Percentiles rank a stretch among this genome's conserved stretches.
phyloP scores from a whole-genome alignment of 2,329 filamentous ascomycete species.

The Clarireedia homoeocarpa region DNA sequence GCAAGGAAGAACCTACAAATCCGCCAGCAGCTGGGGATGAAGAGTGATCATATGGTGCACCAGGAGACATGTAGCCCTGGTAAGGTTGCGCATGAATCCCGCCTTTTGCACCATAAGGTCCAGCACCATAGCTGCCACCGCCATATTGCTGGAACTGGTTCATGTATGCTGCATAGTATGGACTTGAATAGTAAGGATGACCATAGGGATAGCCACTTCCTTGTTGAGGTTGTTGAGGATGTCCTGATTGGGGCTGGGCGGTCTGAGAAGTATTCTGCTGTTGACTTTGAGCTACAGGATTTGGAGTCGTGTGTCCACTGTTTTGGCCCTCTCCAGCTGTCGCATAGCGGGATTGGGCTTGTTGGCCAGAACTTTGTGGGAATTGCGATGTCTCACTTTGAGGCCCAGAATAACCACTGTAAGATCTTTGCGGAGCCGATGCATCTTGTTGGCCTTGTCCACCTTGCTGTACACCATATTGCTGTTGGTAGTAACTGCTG shows the following conservation, averaged over 20 bases:
- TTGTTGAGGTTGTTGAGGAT: slow-evolving; percentile 42
- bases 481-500: slow-evolving; percentile 60
- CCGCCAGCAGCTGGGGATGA: slow-evolving; percentile 28
- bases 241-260: slow-evolving; percentile 33
- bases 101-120: slow-evolving; percentile 27
- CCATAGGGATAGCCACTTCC: slow-evolving; percentile 41
- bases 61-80: slow-evolving; percentile 30
- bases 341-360: slow-evolving; percentile 54
- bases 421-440: slow-evolving; percentile 62
- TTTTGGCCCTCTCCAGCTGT: slow-evolving; percentile 63
- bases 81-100: slow-evolving; percentile 30
- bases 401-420: slow-evolving; percentile 63
- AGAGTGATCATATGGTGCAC: slow-evolving; percentile 29
- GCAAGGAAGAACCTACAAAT: slow-evolving; percentile 27
- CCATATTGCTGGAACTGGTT: slow-evolving; percentile 41
- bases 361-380: slow-evolving; percentile 64
- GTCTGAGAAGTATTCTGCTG: slow-evolving; percentile 40
- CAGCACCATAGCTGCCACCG: slow-evolving; percentile 30
- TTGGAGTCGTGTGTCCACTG: slow-evolving; percentile 86
- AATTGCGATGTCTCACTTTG: slow-evolving; percentile 61
- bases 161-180: slow-evolving; percentile 55
- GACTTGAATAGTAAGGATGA: slow-evolving; percentile 54
- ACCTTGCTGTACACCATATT: slow-evolving; percentile 42
- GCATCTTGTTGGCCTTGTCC: slow-evolving; percentile 67
- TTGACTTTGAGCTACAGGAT: slow-evolving; percentile 57